A percentile compares a stretch with the other conserved stretches of the same genome.
Evolutionary conservation across 73 alveolate genomes (phyloP).

Genomic region (Paramecium pentaurelia): DNA sequence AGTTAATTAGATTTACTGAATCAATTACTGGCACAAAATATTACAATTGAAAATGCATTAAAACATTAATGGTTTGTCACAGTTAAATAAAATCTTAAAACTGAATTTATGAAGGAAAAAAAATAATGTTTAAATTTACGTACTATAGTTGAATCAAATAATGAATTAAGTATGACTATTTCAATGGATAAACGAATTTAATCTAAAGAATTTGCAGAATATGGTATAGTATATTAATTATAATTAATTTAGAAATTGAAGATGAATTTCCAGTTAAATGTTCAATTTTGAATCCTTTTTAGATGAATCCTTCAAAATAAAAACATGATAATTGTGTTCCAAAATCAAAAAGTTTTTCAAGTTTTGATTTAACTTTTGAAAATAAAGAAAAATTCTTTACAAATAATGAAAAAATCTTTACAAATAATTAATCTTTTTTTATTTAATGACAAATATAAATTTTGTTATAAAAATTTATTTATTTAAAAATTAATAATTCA

Average conservation of each 20-base stretch:
- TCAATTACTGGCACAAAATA: not conserved
- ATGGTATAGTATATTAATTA: not conserved
- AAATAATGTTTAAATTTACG: not conserved
- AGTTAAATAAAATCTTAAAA: not conserved
- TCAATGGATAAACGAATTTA: not conserved
- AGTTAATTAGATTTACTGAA: not conserved
- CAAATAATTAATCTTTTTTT: not conserved
- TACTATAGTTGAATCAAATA: not conserved
- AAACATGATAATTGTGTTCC: not conserved
- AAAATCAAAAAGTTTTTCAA: constrained; percentile 7
- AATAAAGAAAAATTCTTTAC: not conserved
- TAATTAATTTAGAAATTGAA: not conserved
- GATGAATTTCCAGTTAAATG: not conserved
- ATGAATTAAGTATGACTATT: not conserved
- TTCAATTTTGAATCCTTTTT: not conserved
- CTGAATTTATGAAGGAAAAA: not conserved
- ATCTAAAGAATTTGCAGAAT: not conserved
- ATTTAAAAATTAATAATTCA: not conserved
- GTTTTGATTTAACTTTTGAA: not conserved
- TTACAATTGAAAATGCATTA: not conserved
- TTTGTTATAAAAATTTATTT: not conserved
- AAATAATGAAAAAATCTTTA: not conserved
- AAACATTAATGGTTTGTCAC: not conserved
- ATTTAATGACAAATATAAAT: not conserved
- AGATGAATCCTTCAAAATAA: not conserved